Percentiles rank a stretch among this genome's conserved stretches.
phyloP scores from a whole-genome alignment of 129 eudicot genomes.

The Scalesia atractyloides region DNA sequence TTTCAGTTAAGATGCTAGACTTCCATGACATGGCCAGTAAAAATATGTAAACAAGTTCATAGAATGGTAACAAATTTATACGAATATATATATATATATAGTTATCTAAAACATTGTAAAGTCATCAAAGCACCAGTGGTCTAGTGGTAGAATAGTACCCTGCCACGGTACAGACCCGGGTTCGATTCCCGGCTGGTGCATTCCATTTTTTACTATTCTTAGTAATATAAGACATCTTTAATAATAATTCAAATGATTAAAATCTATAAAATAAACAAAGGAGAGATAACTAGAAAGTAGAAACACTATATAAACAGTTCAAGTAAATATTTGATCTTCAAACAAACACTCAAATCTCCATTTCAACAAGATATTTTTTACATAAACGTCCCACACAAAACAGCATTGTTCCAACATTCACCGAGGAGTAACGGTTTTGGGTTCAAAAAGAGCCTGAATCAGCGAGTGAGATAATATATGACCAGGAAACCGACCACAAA shows the following conservation, averaged over 20 bases:
- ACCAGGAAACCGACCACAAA: conserved; percentile 75
- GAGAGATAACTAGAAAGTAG: not conserved
- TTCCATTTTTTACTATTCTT: not conserved
- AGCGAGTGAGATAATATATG: conserved; percentile 83
- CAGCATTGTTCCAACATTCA: conserved; percentile 18
- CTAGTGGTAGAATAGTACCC: conserved; percentile 99
- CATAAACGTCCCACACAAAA: conserved; percentile 30
- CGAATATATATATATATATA: too few relatives aligned
- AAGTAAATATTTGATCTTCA: conserved; percentile 5
- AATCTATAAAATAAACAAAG: not conserved
- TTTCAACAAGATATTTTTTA: conserved; percentile 32
- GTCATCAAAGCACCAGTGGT: conserved; percentile 75
- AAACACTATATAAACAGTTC: conserved; percentile 7
- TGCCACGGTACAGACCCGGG: conserved; percentile 99
- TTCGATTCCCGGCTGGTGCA: conserved; percentile 99
- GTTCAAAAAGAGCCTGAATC: conserved; percentile 21
- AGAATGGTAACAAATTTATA: not conserved
- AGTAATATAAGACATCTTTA: too few relatives aligned
- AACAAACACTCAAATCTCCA: conserved; percentile 14
- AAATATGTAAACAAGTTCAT: too few relatives aligned
- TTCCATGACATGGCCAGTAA: too few relatives aligned
- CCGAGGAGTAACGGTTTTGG: not conserved
- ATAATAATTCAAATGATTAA: too few relatives aligned
- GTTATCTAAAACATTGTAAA: not conserved
- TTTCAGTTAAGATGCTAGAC: too few relatives aligned